Evolutionary conservation across 306 rosid genomes (phyloP), one percentile per base, ranked within the genome.

Genomic region (Gynostemma pentaphyllum): DNA sequence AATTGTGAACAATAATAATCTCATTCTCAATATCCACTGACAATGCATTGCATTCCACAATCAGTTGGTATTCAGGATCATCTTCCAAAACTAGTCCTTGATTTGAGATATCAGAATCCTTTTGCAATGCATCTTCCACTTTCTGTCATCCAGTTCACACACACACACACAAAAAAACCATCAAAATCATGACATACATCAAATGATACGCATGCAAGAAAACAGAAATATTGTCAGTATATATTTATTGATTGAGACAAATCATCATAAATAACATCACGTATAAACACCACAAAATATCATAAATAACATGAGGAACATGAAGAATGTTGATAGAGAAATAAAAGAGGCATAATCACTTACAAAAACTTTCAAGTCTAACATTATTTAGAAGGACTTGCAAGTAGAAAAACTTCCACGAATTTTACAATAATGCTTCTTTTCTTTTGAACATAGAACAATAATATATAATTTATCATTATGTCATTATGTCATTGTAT

Each of bases 11-110:
- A 42, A 86, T 86, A 37, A 88, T 75, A 64, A 88, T 89, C 79
- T 92, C 99, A 72, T 92, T 92, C 76, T 92, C 99, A 50, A 92
- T 88, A 68, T 92, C 99, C 70, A 92, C 99, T 0, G 96, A 92
- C 67, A 92, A 68, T 3, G 86, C 76, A 71, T 92, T 92, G 68
- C 99, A 88, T 59, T 92, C 96, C 74, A 92, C 95, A 71, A 92
- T 88, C 68, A 92, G 75, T 78, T 84, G 95, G 79, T 88, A 88
- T 74, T 92, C 96, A 3, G 95, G 99, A 78, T 92, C 96, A 71
- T 92, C 99, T 73, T 86, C 95, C 81, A 92, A 64, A 45, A 77
- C 87, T 49, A 82, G 72, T 37, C 83, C 88, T 9, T 80, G 88
- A 75, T 34, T 37, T 11, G 90, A 76, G 46, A 66, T 75, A 68